phyloP scores from a whole-genome alignment of 768 basidiomycete genomes.

The Xerocomus spinulosus region DNA sequence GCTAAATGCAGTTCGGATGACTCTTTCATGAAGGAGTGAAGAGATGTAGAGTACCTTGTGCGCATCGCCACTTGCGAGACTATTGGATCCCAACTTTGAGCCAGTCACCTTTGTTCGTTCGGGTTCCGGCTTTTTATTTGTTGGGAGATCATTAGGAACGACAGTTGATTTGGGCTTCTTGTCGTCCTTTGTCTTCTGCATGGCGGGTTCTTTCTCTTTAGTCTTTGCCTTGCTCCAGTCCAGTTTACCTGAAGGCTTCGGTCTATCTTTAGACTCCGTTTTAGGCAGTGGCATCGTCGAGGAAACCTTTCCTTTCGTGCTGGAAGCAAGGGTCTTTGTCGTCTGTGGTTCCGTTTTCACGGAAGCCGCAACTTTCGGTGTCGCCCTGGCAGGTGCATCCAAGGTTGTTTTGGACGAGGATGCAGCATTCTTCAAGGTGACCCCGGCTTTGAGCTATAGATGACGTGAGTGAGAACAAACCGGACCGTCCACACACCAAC shows the following conservation, averaged over 20 bases:
- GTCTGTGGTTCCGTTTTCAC: slow-evolving; percentile 13
- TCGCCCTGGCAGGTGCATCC: slow-evolving; percentile 18
- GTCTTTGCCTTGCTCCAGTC: slow-evolving; percentile 59
- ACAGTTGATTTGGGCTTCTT: slow-evolving; percentile 13
- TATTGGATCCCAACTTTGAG: neutral
- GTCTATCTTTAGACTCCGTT: slow-evolving; percentile 24
- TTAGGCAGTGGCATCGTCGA: slow-evolving; percentile 21
- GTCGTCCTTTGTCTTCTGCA: slow-evolving; percentile 10
- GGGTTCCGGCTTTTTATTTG: neutral
- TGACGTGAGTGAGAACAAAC: neutral
- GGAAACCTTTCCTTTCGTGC: slow-evolving; percentile 22
- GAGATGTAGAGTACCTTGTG: slow-evolving; percentile 6
- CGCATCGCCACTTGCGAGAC: neutral
- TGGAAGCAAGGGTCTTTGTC: slow-evolving; percentile 22
- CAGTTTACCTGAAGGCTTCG: slow-evolving; percentile 45
- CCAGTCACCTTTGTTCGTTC: neutral
- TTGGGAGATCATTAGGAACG: neutral
- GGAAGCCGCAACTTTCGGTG: slow-evolving; percentile 10
- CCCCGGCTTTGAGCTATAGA: slow-evolving; percentile 15
- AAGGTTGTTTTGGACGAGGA: slow-evolving; percentile 45
- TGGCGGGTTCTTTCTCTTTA: slow-evolving; percentile 32
- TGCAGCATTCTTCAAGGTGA: slow-evolving; percentile 14
- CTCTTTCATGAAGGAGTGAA: neutral
- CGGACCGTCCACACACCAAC: slow-evolving; percentile 31
- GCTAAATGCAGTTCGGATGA: slow-evolving; percentile 27